phyloP scores from a whole-genome alignment of 78 protist species.

The Dictyostelium firmibasis region DNA sequence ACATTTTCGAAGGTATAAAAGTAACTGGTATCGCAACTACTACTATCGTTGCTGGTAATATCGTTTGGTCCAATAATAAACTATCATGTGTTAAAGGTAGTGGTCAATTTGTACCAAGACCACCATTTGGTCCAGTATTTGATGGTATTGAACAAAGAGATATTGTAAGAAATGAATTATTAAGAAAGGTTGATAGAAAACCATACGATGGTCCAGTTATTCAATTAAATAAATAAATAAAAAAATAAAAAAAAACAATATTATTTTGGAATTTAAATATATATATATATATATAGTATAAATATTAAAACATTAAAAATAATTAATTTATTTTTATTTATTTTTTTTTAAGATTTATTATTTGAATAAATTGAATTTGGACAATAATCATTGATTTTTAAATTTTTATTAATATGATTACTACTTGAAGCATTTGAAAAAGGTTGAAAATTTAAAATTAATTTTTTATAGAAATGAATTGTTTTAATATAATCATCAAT shows the following conservation, averaged over 20 bases:
- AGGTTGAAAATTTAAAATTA: slow-evolving; percentile 24
- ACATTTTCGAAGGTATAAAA: slow-evolving; percentile 90
- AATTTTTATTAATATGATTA: background rate
- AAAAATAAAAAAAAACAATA: background rate
- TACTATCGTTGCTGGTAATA: slow-evolving; percentile 58
- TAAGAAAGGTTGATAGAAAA: slow-evolving; percentile 79
- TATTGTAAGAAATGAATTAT: slow-evolving; percentile 58
- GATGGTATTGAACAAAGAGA: slow-evolving; percentile 75
- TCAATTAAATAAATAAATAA: background rate
- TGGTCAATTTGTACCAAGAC: slow-evolving; percentile 79
- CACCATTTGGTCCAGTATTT: slow-evolving; percentile 70
- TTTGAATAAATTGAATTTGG: background rate
- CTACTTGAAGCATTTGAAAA: background rate
- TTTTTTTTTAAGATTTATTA: background rate
- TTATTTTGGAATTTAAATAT: too few species aligned
- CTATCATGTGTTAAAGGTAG: slow-evolving; percentile 51
- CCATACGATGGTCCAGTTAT: slow-evolving; percentile 78
- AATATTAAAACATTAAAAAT: background rate
- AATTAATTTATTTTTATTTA: background rate
- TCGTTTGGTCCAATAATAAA: slow-evolving; percentile 68
- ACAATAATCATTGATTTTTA: background rate
- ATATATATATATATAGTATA: too few species aligned
- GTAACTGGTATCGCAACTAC: slow-evolving; percentile 82
- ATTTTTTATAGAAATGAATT: slow-evolving; percentile 25
- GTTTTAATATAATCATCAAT: slow-evolving; percentile 9